Percentiles rank a stretch among this genome's conserved stretches.
These are phyloP conservation scores for Xylaria arbuscula DNA, from an alignment of 2,329 filamentous ascomycete species.

Conservation along the genomic window DNA sequence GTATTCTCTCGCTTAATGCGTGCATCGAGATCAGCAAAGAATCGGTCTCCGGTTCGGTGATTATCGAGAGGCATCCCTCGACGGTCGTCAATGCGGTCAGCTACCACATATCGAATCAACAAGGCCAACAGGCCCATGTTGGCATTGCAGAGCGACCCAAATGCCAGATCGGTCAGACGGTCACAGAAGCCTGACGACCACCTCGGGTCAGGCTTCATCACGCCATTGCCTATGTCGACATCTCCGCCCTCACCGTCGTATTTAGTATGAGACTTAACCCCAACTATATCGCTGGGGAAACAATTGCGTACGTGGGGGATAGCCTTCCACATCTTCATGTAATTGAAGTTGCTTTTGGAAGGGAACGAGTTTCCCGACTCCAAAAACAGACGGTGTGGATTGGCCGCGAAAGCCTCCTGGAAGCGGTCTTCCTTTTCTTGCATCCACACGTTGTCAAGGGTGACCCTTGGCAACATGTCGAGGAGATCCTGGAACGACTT, in stretches of 20 bases:
- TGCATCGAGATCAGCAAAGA: slow-evolving; percentile 1
- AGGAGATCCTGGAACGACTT: neutral
- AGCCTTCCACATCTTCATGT: slow-evolving; percentile 36
- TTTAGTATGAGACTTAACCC: slow-evolving; percentile 10
- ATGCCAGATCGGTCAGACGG: slow-evolving; percentile 16
- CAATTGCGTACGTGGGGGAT: slow-evolving; percentile 21
- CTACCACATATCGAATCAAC: neutral
- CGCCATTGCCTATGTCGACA: slow-evolving; percentile 6
- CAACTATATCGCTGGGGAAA: slow-evolving; percentile 32
- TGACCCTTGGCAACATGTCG: neutral
- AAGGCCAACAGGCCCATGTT: neutral
- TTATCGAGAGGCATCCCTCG: slow-evolving; percentile 1
- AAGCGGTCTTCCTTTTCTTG: neutral
- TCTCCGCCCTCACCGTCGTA: neutral
- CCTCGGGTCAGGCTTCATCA: slow-evolving; percentile 24
- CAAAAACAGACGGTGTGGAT: neutral
- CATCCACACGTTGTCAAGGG: neutral
- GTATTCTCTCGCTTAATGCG: neutral
- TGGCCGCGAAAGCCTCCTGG: neutral
- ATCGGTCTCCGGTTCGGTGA: slow-evolving; percentile 2
- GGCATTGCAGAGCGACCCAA: slow-evolving; percentile 13
- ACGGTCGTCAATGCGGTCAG: slow-evolving; percentile 23
- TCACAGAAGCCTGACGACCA: slow-evolving; percentile 29
- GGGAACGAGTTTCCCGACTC: neutral
- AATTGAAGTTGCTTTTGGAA: neutral